phyloP scores from a whole-genome alignment of 306 rosid genomes.

The Morella rubra region DNA sequence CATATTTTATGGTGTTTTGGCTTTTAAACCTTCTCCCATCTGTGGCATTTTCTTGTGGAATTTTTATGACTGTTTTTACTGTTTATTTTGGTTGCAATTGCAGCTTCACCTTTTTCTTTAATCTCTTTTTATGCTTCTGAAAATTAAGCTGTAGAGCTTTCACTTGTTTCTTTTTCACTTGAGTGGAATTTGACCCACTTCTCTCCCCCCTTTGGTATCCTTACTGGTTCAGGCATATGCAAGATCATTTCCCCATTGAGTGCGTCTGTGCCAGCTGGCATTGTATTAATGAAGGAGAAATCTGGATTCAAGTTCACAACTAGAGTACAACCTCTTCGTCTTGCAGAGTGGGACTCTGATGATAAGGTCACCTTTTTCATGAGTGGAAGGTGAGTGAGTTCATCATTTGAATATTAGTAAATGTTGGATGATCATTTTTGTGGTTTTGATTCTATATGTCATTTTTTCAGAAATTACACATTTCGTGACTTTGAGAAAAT shows the following conservation, averaged over 20 bases:
- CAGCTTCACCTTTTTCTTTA: background rate
- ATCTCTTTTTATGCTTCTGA: background rate
- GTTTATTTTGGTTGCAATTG: background rate
- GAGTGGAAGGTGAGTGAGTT: slow-evolving; percentile 82
- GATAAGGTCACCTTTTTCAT: slow-evolving; percentile 89
- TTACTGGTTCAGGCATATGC: slow-evolving; percentile 67
- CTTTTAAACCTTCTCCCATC: background rate
- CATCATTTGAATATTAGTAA: background rate
- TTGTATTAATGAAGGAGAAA: slow-evolving; percentile 86
- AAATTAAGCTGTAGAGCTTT: background rate
- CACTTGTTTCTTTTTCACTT: background rate
- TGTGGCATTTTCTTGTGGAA: slow-evolving; percentile 1
- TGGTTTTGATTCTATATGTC: slow-evolving; percentile 35
- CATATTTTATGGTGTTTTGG: background rate
- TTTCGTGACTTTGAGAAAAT: slow-evolving; percentile 90
- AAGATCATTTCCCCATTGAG: slow-evolving; percentile 85
- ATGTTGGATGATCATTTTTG: slow-evolving; percentile 14
- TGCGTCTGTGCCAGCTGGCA: slow-evolving; percentile 96
- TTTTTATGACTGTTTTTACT: background rate
- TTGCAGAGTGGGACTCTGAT: slow-evolving; percentile 94
- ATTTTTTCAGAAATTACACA: slow-evolving; percentile 72
- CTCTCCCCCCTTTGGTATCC: slow-evolving; percentile 9
- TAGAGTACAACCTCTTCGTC: slow-evolving; percentile 97
- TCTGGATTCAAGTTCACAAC: slow-evolving; percentile 93
- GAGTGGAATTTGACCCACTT: slow-evolving; percentile 12